Evolutionary conservation across 208 protist genomes (phyloP), one percentile per base, ranked within the genome.

Genomic region (Kentomonas sorsogonicus): DNA sequence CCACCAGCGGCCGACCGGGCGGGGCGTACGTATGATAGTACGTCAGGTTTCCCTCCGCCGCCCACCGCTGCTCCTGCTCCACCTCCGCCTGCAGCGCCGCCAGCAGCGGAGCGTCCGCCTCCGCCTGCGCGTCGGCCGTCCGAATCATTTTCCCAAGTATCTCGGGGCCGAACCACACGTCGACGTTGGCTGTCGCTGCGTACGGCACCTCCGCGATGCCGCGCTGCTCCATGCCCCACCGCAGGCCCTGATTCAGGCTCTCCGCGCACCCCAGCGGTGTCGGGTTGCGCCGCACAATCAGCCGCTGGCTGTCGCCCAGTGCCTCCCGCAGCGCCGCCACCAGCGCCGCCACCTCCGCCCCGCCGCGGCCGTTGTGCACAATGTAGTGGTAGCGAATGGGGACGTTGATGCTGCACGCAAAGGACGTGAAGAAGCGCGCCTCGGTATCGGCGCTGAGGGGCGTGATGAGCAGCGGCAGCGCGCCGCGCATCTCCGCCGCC

Each of bases 371-470:
- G 56, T 79, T 79, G 41, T 66, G 69, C 15, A 79, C 47, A n/a
- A 79, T 34, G 18, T 63, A 45, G 52, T 72, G 64, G 43, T 64
- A 70, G 22, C 73, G 63, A 16, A 79, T 59, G 3, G 73, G 55
- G n/a, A 75, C 73, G 27, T 60, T 64, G 26, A 79, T 51, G 23
- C 62, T 66, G 68, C 69, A 74, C 34, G 69, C 48, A 22, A 79
- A 54, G 46, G 58, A 63, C 20, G 51, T 56, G 33, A 79, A 72
- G 51, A 72, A 68, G 25, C 39, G 10, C 45, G 55, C 66, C 22
- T 79, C 73, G n/a, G n/a, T n/a, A n/a, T n/a, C n/a, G 38, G 61
- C 61, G 40, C 60, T 75, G 30, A 79, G 60, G 25, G 73, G 73
- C 22, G 63, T 66, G 33, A 79, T 66, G 34, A 79, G 56, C 36